phyloP scores from a whole-genome alignment of 257 asterid species.

The Euphrasia confusa region DNA sequence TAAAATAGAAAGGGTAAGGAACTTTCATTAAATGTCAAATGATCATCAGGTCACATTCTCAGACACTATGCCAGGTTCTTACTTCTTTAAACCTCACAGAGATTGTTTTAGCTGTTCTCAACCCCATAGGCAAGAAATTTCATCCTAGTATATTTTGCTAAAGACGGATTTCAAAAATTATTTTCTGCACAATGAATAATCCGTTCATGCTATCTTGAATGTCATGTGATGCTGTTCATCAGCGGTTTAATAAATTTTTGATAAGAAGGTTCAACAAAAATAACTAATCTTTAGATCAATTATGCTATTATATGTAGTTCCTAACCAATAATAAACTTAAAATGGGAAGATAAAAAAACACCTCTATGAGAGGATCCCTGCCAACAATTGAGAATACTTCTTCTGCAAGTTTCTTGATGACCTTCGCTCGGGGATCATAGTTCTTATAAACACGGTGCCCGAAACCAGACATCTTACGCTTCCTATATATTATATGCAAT shows the following conservation, averaged over 20 bases:
- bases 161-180: neutral
- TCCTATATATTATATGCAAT: slow-evolving; percentile 44
- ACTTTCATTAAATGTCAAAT: neutral
- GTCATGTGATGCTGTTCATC: slow-evolving; percentile 3
- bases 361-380: slow-evolving; percentile 98
- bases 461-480: slow-evolving; percentile 98
- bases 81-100: neutral
- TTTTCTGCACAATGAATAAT: neutral
- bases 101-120: slow-evolving; percentile 1
- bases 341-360: slow-evolving; percentile 21
- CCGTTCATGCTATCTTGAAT: neutral
- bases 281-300: neutral
- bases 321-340: neutral
- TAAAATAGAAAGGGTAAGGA: neutral
- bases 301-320: slow-evolving; percentile 1
- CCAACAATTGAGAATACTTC: slow-evolving; percentile 99
- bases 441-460: slow-evolving; percentile 99
- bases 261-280: neutral
- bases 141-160: neutral
- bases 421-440: slow-evolving; percentile 97
- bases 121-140: neutral
- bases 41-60: neutral
- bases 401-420: slow-evolving; percentile 87
- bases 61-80: neutral
- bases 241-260: slow-evolving; percentile 2